Base-by-base conservation (phyloP, 139 green algal species). In the Auxenochlorella protothecoides region DNA sequence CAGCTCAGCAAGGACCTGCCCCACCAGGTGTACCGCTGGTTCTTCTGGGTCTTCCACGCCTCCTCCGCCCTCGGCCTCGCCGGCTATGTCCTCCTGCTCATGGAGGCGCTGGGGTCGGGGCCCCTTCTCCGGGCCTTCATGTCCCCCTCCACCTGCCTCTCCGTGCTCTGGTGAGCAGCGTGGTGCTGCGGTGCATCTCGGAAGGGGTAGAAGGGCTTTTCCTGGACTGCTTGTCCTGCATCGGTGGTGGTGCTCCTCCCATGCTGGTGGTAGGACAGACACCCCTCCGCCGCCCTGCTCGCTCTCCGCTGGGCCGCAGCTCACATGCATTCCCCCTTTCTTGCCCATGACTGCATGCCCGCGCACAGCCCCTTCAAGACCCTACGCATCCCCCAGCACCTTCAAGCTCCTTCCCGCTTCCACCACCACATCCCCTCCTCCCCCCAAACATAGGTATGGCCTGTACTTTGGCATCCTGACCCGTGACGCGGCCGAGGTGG, bases 381-480 rank as follows among this genome's bases (percentile, higher is more conserved):
- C 27, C 27, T 44, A 44, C 0, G 27, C 27, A 44, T 44, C 27
- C 27, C 27, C 27, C 27, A 44, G 27, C 27, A 44, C 27, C 27
- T 44, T 44, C 27, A 44, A 44, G 27, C 27, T 44, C 27, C 53
- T 16, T 61, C 53, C 53, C 44, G 3, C 14, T 52, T 53, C 66
- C 66, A 51, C 6, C 53, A 55, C 53, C 54, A 15, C 55, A 5
- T 71, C 3, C 57, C 57, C 11, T 11, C 57, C 11, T 2, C 57
- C 57, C 6, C 59, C 2, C 52, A 59, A 2, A 16, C 59, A 55
- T 15, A 88, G 61, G 86, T 97, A 96, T 76, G 89, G 91, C 2
- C 68, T 96, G 5, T 97, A 96, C 77, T 97, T 93, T 80, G 91
- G 91, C 56, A 85, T 96, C 16, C 76, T 97, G 55, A 86, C 86